Evolutionary conservation across 306 rosid genomes (phyloP).

Genomic region (Cicer judaicum): DNA sequence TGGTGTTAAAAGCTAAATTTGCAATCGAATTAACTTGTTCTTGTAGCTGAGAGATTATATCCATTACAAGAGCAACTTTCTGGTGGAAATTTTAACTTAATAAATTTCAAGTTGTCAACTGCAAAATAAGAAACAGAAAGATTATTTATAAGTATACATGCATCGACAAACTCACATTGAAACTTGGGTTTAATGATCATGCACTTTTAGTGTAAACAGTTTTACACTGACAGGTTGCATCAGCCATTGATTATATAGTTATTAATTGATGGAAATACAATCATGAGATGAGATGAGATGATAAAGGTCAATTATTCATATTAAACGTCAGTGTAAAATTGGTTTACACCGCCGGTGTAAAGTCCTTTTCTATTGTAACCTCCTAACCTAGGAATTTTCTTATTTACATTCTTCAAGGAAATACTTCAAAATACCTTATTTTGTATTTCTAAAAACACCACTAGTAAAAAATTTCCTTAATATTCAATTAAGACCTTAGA

Average conservation of each 20-base stretch:
- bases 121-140: conserved; percentile 17
- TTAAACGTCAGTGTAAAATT: no score
- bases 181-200: neutral
- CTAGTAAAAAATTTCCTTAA: no score
- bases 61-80: conserved; percentile 53
- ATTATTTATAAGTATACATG: neutral
- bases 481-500: no score
- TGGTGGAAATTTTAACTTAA: neutral
- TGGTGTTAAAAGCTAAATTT: conserved; percentile 71
- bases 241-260: no score
- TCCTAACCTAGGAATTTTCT: neutral
- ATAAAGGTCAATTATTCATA: no score
- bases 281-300: no score
- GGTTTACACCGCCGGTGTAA: no score
- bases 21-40: conserved; percentile 79
- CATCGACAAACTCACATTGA: neutral
- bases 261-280: no score
- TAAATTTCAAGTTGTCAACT: conserved; percentile 15
- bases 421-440: neutral
- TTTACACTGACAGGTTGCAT: no score
- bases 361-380: neutral
- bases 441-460: no score
- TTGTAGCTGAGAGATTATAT: conserved; percentile 88
- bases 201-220: no score
- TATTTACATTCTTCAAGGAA: neutral